Conservation (phyloP, 257 asterid genomes). For the Forsythia viridissima region DNA sequence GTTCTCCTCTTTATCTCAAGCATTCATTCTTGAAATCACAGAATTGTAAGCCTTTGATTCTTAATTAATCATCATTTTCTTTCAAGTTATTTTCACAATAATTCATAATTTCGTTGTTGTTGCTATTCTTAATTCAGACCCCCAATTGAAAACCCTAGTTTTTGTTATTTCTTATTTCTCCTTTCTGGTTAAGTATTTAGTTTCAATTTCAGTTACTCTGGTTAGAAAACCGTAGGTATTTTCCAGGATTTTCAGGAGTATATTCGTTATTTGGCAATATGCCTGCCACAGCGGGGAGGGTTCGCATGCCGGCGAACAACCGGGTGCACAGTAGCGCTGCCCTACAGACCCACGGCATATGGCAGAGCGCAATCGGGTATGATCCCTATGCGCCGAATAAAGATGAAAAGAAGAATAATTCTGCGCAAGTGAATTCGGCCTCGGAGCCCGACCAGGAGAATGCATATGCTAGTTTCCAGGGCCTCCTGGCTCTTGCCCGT, state of each 20-base stretch:
- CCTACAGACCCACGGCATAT: conserved; percentile 95
- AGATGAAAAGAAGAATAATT: conserved; percentile 43
- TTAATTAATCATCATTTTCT: no score
- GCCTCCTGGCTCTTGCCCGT: conserved; percentile 85
- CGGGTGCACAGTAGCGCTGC: conserved; percentile 99
- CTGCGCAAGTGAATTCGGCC: conserved; percentile 39
- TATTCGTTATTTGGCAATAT: conserved; percentile 36
- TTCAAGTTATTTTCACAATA: no score
- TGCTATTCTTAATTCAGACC: background rate
- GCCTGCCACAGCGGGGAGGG: conserved; percentile 99
- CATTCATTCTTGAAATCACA: no score
- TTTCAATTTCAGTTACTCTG: background rate
- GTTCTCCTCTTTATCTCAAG: no score
- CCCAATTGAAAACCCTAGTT: background rate
- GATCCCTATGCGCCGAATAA: conserved; percentile 93
- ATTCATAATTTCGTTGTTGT: background rate
- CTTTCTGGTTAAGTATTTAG: background rate
- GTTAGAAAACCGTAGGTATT: background rate
- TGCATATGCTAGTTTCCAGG: conserved; percentile 88
- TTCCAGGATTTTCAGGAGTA: background rate
- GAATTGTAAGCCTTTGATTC: no score
- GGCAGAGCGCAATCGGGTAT: conserved; percentile 99
- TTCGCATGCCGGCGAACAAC: conserved; percentile 99
- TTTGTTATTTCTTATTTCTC: background rate
- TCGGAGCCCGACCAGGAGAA: conserved; percentile 77